Base-by-base conservation (phyloP, 2,329 filamentous ascomycete genomes). In the Fusarium staphyleae region DNA sequence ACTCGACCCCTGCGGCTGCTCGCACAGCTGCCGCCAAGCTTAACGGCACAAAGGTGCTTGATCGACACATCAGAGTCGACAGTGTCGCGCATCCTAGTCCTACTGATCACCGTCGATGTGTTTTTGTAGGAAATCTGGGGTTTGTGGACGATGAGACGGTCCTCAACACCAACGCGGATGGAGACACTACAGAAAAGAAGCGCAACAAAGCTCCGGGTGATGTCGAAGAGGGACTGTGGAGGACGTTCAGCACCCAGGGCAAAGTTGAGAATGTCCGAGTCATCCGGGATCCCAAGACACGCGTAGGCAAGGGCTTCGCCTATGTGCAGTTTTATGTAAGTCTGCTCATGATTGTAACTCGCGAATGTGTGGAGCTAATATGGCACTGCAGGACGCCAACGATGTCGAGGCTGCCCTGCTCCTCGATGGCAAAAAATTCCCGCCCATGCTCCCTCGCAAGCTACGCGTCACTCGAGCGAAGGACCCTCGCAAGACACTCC, bases 221-320 rank as follows among this genome's bases (percentile, higher is more conserved):
- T 73, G 80, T 96, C 10, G 93, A 98, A 73, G 95, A 99, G 77
- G 95, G 95, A 5, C 82, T 96, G 2, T 96, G 92, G 92, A 83
- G 87, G 37, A 87, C 88, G 15, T 96, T 96, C 68, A 77, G 81
- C 55, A 85, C 89, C 70, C 73, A 81, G 45, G 93, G 93, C 62
- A 89, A 84, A 60, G 90, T 99, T 11, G 93, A 99, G 75, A 96
- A 88, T 69, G 96, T 99, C 29, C 89, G 95, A 28, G 92, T 99
- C 15, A 85, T 97, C 43, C 87, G 95, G 48, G 95, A 99, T 69
- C 81, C 90, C 58, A 88, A 89, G 63, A 99, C 96, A 7, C 86
- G 96, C 42, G 91, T 99, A 24, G 92, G 95, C 68, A 99, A 99
- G 72, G 95, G 95, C 4, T 91, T 99, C 70, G 96, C 96, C 57